phyloP scores from a whole-genome alignment of 2,329 filamentous ascomycete species.

The Aureobasidium mangrovei region DNA sequence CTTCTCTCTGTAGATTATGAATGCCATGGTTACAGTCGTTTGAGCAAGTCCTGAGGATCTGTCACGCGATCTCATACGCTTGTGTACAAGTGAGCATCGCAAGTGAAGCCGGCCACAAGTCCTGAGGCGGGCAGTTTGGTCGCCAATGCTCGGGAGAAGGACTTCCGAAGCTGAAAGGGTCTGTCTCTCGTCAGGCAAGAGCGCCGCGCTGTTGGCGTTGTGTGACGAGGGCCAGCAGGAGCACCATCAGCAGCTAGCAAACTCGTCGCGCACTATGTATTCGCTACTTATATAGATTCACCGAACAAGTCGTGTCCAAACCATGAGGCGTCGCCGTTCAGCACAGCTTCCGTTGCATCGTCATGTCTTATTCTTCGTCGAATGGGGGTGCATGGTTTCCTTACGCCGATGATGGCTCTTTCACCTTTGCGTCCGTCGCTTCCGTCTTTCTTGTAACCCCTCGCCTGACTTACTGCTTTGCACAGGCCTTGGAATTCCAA shows the following conservation, averaged over 20 bases:
- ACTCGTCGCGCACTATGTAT: not conserved
- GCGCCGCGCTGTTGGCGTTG: not conserved
- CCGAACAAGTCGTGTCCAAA: not conserved
- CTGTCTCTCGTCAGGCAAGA: not conserved
- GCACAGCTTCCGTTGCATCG: not conserved
- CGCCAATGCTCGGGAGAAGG: too few relatives aligned
- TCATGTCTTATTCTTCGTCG: slow-evolving; percentile 1
- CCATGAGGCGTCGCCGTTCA: not conserved
- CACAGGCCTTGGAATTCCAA: slow-evolving; percentile 4
- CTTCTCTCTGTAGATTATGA: too few relatives aligned
- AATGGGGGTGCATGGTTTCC: not conserved
- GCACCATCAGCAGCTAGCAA: slow-evolving; percentile 3
- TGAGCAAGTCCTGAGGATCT: too few relatives aligned
- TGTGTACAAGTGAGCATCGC: too few relatives aligned
- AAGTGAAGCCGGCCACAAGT: too few relatives aligned
- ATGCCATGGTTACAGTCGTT: too few relatives aligned
- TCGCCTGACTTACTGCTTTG: not conserved
- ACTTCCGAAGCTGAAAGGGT: too few relatives aligned
- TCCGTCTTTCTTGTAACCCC: not conserved
- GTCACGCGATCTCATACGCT: too few relatives aligned
- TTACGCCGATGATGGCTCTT: not conserved
- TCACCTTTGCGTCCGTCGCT: not conserved
- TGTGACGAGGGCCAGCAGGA: slow-evolving; percentile 2
- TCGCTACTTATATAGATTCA: not conserved
- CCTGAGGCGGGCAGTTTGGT: too few relatives aligned